Base-by-base conservation (phyloP, 1,284 basidiomycete genomes). In the Cystobasidium sp. region DNA sequence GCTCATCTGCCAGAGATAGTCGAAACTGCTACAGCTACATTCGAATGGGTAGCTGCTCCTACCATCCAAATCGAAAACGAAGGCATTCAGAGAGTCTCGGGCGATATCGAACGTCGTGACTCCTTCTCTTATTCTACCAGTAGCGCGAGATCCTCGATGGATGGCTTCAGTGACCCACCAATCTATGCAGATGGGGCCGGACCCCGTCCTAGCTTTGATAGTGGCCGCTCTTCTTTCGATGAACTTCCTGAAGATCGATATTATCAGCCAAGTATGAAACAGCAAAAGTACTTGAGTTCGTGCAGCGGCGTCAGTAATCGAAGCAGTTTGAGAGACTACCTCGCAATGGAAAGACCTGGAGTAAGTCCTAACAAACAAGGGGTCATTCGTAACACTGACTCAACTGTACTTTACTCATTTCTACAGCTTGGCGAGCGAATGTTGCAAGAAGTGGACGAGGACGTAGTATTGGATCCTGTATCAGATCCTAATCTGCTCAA, bases 391-490 rank as follows among this genome's bases (percentile, higher is more conserved):
- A 7, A 1, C 16, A 53, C 12, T 20, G 44, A 18, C 6, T 22
- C 31, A 47, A 55, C 46, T 20, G 10, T 16, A 6, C 7, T 53
- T 56, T 20, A 20, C 58, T 16, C 58, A n/a, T 22, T 62, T 22
- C 12, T 20, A 20, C 39, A 73, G 70, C 51, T 73, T 41, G 70
- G 70, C 9, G 70, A 73, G 10, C 49, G 70, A 6, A 73, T 73
- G 70, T 62, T 73, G 39, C 59, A 66, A 18, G 70, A 73, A 49
- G 58, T 73, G 9, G 70, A 73, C 52, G 70, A 73, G 37, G 70
- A 73, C 47, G 47, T 66, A 16, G 49, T 52, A 24, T 44, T 73
- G 20, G 41, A 59, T 24, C 31, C 70, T 10, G 47, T 64, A 8
- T 59, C 59, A 6, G 22, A 63, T 63, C 47, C 69, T 2, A 20